Evolutionary conservation across 1,139 yeast species (phyloP).

Genomic region (Tardiomyces depauwii): DNA sequence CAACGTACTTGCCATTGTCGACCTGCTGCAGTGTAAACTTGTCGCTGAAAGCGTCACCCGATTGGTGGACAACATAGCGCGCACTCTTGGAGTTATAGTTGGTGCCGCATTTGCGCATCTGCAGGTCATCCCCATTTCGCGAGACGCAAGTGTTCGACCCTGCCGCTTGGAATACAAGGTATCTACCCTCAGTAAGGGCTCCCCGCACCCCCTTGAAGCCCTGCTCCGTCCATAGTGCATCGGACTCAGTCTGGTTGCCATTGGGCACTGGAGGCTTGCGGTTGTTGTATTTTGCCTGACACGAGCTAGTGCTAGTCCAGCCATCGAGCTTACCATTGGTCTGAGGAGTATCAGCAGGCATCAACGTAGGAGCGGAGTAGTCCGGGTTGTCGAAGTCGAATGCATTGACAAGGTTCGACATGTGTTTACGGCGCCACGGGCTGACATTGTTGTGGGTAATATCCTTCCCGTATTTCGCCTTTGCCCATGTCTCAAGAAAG

Average conservation of each 20-base stretch:
- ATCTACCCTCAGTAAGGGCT: constrained; percentile 17
- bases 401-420: constrained; percentile 8
- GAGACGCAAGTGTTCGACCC: constrained; percentile 4
- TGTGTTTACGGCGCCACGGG: constrained; percentile 13
- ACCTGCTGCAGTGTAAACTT: constrained; percentile 8
- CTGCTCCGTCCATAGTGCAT: constrained; percentile 12
- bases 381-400: constrained; percentile 4
- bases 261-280: constrained; percentile 11
- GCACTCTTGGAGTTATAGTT: no score
- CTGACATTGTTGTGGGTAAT: constrained; percentile 6
- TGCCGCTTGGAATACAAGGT: constrained; percentile 8
- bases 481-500: constrained; percentile 12
- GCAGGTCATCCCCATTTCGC: no score
- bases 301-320: constrained; percentile 2
- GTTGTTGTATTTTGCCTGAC: constrained; percentile 5
- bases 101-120: no score
- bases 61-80: constrained; percentile 3
- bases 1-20: constrained; percentile 4
- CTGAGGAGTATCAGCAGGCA: no score
- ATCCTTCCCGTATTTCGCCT: constrained; percentile 7
- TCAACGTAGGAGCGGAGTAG: not conserved
- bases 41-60: constrained; percentile 10
- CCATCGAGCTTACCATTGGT: no score
- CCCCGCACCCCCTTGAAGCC: constrained; percentile 17
- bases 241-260: constrained; percentile 12